Base-by-base conservation (phyloP, 345 rosid genomes). In the Trapa bicornis region DNA sequence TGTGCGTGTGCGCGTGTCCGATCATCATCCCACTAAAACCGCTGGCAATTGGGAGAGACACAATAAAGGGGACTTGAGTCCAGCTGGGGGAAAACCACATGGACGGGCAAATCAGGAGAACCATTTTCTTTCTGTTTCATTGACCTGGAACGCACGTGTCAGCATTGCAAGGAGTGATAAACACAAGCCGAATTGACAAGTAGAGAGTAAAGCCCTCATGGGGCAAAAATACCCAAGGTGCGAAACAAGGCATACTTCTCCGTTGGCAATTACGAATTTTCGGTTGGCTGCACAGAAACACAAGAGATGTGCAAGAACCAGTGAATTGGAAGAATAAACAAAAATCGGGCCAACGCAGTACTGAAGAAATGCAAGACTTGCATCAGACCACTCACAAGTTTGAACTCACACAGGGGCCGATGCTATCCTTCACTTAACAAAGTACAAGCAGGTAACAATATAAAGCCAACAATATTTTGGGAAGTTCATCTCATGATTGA, bases 31-130 rank as follows among this genome's bases (percentile, higher is more conserved):
- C 61, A 38, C 37, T 37, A 4, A 54, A 48, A 67, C n/a, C 47
- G 32, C n/a, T 67, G 33, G 50, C 63, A 53, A 54, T 58, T 6
- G 63, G 37, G 35, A 58, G 38, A 58, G 16, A 3, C 36, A 58
- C 14, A 58, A 16, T 9, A 56, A 5, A 50, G 61, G 60, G 48
- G n/a, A 38, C 43, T 47, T 54, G 69, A 66, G 60, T 17, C 22
- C 69, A 66, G 69, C 69, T 66, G 33, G 48, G 43, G 39, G 50
- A 66, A 12, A 57, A 50, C n/a, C 32, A 41, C 42, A 37, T 3
- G 10, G 39, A 10, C 42, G 56, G 39, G 39, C 35, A 9, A 53
- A 47, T 3, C 58, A 50, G 37, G 9, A 3, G 22, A 17, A 16
- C 61, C 37, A 33, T 1, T 41, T 52, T 52, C 45, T 53, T 67